A percentile compares a stretch with the other conserved stretches of the same genome.
phyloP scores from a whole-genome alignment of 1,139 yeast species.

The Debaryomyces psychrophilus region DNA sequence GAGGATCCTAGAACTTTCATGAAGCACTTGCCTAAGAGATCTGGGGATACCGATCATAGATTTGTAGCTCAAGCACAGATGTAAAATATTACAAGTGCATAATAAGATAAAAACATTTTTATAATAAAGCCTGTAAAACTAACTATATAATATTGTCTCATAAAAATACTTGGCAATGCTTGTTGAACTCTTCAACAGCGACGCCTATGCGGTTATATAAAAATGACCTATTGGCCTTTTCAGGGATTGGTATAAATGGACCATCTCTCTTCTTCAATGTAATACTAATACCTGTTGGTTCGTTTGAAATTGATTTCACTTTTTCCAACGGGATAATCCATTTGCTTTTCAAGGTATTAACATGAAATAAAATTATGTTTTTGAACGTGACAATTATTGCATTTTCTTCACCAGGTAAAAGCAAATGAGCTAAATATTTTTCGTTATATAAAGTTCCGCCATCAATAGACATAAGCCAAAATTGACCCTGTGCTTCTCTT shows the following conservation, averaged over 20 bases:
- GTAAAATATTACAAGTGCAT: conserved; percentile 6
- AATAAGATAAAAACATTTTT: conserved; percentile 1
- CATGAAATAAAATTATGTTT: conserved; percentile 68
- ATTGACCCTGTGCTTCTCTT: conserved; percentile 92
- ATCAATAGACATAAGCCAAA: conserved; percentile 81
- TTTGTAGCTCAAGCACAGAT: conserved; percentile 9
- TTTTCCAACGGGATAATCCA: conserved; percentile 71
- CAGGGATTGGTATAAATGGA: conserved; percentile 79
- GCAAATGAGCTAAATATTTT: conserved; percentile 80
- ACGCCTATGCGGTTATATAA: conserved; percentile 74
- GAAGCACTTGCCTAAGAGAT: conserved; percentile 44
- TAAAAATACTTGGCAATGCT: conserved; percentile 52
- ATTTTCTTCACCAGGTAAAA: conserved; percentile 77
- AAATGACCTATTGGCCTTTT: conserved; percentile 61
- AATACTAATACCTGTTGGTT: conserved; percentile 76
- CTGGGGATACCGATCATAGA: conserved; percentile 30
- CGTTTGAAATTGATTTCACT: conserved; percentile 71
- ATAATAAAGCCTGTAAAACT: background rate
- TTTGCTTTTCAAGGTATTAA: conserved; percentile 59
- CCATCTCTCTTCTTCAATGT: conserved; percentile 65
- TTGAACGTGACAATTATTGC: conserved; percentile 77
- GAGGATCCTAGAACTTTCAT: conserved; percentile 51
- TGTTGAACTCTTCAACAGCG: conserved; percentile 82
- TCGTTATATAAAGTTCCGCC: conserved; percentile 79
- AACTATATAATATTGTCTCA: conserved; percentile 13